Conservation (phyloP, 306 rosid genomes). For the Fragaria nilgerrensis region DNA sequence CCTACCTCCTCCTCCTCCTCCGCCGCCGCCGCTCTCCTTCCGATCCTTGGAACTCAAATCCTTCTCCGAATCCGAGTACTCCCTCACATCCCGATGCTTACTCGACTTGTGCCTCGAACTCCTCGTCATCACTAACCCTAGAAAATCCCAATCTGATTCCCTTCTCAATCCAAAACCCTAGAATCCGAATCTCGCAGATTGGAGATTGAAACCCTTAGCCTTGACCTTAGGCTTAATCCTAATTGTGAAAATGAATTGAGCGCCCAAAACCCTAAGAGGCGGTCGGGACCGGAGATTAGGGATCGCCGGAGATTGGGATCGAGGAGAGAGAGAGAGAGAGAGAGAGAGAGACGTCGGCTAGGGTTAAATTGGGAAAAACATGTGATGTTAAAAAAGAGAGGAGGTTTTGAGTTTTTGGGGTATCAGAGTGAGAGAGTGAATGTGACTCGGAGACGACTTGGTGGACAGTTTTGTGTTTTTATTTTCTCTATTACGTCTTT, state of each 20-base stretch:
- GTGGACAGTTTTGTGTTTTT: conserved; percentile 11
- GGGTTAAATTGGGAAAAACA: conserved; percentile 53
- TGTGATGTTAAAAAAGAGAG: conserved; percentile 28
- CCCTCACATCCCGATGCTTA: conserved; percentile 77
- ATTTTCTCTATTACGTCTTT: conserved; percentile 21
- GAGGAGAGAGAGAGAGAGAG: conserved; percentile 26
- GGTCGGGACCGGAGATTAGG: conserved; percentile 25
- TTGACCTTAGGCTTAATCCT: not conserved
- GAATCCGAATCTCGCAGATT: conserved; percentile 25
- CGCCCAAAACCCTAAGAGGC: not conserved
- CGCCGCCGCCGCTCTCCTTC: conserved; percentile 66
- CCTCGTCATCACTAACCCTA: conserved; percentile 86
- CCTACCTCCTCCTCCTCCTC: conserved; percentile 58
- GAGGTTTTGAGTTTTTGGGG: conserved; percentile 13
- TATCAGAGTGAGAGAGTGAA: conserved; percentile 31
- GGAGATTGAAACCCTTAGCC: conserved; percentile 36
- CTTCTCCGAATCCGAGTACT: conserved; percentile 87
- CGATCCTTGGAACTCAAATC: conserved; percentile 76
- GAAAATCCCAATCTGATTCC: conserved; percentile 19
- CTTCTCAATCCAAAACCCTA: conserved; percentile 28
- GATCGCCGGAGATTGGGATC: conserved; percentile 45
- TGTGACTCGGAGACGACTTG: conserved; percentile 45
- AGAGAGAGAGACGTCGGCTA: conserved; percentile 24
- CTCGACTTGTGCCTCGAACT: conserved; percentile 95
- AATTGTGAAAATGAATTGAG: not conserved